phyloP scores from a whole-genome alignment of 331 rosid species.

The Rosa hybrid region DNA sequence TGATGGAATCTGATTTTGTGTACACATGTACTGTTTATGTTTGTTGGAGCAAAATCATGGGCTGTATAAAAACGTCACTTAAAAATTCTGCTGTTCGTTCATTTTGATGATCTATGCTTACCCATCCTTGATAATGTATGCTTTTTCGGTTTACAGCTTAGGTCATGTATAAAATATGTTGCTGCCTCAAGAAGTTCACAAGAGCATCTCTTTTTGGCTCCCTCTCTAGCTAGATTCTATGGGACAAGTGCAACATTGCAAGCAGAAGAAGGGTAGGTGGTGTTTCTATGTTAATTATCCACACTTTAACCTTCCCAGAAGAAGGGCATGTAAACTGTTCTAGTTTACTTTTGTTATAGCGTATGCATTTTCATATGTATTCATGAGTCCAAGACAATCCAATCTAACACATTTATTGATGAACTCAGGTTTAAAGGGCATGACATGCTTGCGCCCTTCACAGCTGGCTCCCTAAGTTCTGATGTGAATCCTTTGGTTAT shows the following conservation, averaged over 20 bases:
- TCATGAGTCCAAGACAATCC: slow-evolving; percentile 1
- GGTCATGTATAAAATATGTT: slow-evolving; percentile 49
- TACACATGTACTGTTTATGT: not conserved
- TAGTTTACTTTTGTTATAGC: slow-evolving; percentile 8
- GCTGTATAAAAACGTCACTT: not conserved
- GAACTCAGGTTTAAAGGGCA: slow-evolving; percentile 74
- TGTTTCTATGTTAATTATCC: slow-evolving; percentile 22
- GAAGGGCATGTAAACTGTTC: not conserved
- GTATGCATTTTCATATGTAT: not conserved
- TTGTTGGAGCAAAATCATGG: not conserved
- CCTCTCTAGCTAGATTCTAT: slow-evolving; percentile 43
- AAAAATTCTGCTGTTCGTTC: not conserved
- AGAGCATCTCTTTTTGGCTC: slow-evolving; percentile 43
- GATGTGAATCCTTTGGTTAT: slow-evolving; percentile 71
- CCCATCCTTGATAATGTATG: slow-evolving; percentile 6
- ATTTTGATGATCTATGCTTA: not conserved
- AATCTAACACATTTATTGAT: slow-evolving; percentile 22
- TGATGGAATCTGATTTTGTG: not conserved
- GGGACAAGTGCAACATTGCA: slow-evolving; percentile 56
- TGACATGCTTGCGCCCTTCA: slow-evolving; percentile 98
- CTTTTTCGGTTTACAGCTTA: slow-evolving; percentile 45
- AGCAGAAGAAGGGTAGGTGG: slow-evolving; percentile 60
- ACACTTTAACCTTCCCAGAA: not conserved
- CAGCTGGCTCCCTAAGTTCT: slow-evolving; percentile 72
- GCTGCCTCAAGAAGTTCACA: slow-evolving; percentile 41